phyloP scores from a whole-genome alignment of 2,329 filamentous ascomycete species.

The Pestalotiopsis fici region DNA sequence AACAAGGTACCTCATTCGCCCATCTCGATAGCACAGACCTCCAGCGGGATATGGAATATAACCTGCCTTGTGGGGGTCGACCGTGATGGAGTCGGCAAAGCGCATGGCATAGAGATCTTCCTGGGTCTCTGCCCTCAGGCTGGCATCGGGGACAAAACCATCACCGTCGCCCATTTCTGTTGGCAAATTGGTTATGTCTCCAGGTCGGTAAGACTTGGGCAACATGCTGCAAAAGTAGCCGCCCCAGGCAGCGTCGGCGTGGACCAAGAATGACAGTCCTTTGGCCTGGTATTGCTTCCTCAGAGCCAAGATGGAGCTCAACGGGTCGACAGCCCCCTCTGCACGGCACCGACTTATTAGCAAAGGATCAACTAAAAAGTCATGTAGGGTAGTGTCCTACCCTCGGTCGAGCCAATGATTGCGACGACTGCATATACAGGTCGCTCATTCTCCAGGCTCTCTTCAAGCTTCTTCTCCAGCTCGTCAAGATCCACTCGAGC shows the following conservation, averaged over 20 bases:
- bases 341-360: neutral
- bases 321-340: conserved; percentile 45
- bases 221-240: conserved; percentile 50
- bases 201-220: conserved; percentile 28
- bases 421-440: conserved; percentile 44
- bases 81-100: conserved; percentile 44
- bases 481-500: conserved; percentile 37
- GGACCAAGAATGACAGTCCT: conserved; percentile 46
- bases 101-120: conserved; percentile 39
- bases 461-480: conserved; percentile 24
- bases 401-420: conserved; percentile 48
- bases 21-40: conserved; percentile 43
- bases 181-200: conserved; percentile 25
- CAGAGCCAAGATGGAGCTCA: conserved; percentile 37
- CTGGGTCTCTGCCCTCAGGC: conserved; percentile 34
- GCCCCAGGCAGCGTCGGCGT: conserved; percentile 51
- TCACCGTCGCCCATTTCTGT: conserved; percentile 24
- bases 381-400: conserved; percentile 9
- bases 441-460: conserved; percentile 18
- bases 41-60: conserved; percentile 49
- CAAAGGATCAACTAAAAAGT: neutral
- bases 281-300: conserved; percentile 39
- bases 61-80: conserved; percentile 49
- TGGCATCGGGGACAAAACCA: conserved; percentile 36
- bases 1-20: conserved; percentile 41